Conservation (phyloP, 257 asterid genomes). For the Asclepias syriaca region DNA sequence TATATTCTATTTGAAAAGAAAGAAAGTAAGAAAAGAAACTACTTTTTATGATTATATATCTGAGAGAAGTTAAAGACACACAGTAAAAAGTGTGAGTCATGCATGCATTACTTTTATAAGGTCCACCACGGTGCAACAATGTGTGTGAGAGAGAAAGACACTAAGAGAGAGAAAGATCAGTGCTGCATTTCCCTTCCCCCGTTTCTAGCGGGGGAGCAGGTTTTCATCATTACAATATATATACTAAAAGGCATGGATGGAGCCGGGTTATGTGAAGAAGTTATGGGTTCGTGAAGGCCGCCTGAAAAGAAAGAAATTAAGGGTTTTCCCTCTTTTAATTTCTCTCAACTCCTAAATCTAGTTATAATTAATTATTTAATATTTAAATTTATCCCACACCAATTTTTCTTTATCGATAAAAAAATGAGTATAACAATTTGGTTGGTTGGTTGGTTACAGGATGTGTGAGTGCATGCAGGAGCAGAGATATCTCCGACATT, state of each 20-base stretch:
- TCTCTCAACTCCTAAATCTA: too few relatives aligned
- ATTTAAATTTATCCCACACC: too few relatives aligned
- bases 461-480: conserved; percentile 25
- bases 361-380: too few relatives aligned
- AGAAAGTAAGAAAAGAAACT: neutral
- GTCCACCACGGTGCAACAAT: neutral
- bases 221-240: conserved; percentile 30
- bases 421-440: neutral
- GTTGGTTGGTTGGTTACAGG: conserved; percentile 12
- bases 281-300: conserved; percentile 50
- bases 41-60: neutral
- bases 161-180: neutral
- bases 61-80: neutral
- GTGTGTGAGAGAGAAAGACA: conserved; percentile 10
- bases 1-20: neutral
- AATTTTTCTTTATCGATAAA: too few relatives aligned
- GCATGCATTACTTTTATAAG: conserved; percentile 36
- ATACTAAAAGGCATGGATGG: neutral
- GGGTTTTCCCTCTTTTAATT: too few relatives aligned
- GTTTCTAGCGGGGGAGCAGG: conserved; percentile 57
- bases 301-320: conserved; percentile 9
- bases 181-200: conserved; percentile 24
- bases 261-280: conserved; percentile 41
- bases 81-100: conserved; percentile 30
- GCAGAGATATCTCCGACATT: conserved; percentile 41